Evolutionary conservation across 2,329 filamentous ascomycete genomes (phyloP).

Genomic region (Alternaria sp.): DNA sequence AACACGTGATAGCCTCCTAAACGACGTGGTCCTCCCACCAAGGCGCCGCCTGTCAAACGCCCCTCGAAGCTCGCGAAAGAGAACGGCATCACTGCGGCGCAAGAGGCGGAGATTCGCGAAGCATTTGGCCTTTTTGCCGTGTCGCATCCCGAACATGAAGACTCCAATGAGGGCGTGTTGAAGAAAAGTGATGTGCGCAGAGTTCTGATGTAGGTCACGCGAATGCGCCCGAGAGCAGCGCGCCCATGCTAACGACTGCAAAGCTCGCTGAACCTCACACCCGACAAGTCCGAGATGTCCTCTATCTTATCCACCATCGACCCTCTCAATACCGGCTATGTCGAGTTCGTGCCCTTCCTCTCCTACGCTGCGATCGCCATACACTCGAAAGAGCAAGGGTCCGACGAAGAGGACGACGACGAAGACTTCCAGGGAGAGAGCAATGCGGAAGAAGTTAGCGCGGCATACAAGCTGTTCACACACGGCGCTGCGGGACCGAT

Average conservation of each 20-base stretch:
- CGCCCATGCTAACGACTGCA: conserved; percentile 5
- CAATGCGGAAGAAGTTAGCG: conserved; percentile 72
- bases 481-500: conserved; percentile 67
- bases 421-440: conserved; percentile 41
- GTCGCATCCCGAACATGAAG: conserved; percentile 61
- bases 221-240: not conserved
- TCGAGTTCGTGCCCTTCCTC: conserved; percentile 81
- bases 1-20: conserved; percentile 36
- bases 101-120: conserved; percentile 90
- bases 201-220: conserved; percentile 57
- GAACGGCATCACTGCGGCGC: conserved; percentile 80
- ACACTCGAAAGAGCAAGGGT: conserved; percentile 53
- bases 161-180: conserved; percentile 66
- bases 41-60: conserved; percentile 51
- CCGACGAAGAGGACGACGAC: conserved; percentile 50
- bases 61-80: conserved; percentile 91
- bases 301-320: conserved; percentile 84
- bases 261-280: conserved; percentile 80
- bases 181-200: conserved; percentile 54
- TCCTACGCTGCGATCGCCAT: conserved; percentile 88
- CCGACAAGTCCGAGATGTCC: conserved; percentile 70
- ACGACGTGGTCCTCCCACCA: conserved; percentile 33
- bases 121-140: conserved; percentile 80
- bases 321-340: conserved; percentile 78
- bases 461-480: conserved; percentile 83